Base-by-base conservation (phyloP, 202 grass and related monocot species). In the Elaeis oleifera region DNA sequence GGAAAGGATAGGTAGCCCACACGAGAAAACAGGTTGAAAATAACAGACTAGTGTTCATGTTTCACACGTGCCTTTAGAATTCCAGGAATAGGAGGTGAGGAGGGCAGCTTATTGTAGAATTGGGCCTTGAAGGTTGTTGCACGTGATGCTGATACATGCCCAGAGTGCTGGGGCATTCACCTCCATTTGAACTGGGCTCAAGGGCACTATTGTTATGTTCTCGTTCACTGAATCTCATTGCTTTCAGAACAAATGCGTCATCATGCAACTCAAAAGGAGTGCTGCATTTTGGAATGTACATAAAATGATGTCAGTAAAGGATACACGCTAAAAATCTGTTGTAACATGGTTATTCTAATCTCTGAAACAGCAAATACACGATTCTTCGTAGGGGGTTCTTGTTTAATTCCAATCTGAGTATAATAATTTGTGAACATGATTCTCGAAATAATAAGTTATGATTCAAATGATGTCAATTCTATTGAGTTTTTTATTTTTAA, bases 231-330 rank as follows among this genome's bases (percentile, higher is more conserved):
- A 87, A 78, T 59, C 89, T 79, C 95, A 99, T 90, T 75, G 89
- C 95, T 83, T 99, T 94, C 51, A 99, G 55, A 31, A 99, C 85
- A 80, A 80, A 90, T 4, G 82, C 82, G 81, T 99, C 95, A 67
- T 99, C 95, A 16, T 94, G 85, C 65, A 99, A 75, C 76, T 99
- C 83, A 58, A 95, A 99, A 5, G 95, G 95, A 24, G 95, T 95
- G 59, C 95, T 99, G 67, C 78, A 95, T 78, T 81, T 89, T 67
- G 9, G 54, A 28, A 73, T 61, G 68, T 55, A 70, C 49, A 71
- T 8, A 65, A 59, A 54, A 78, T 53, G 70, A 19, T 6, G 68
- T 64, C 57, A 71, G 53, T 62, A 62, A 32, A 49, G 5, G 50
- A 71, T 36, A 11, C 11, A 36, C 32, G 11, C 5, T 1, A 36